Evolutionary conservation across 2,329 filamentous ascomycete species (phyloP).

Genomic region (Fusarium devonianum): DNA sequence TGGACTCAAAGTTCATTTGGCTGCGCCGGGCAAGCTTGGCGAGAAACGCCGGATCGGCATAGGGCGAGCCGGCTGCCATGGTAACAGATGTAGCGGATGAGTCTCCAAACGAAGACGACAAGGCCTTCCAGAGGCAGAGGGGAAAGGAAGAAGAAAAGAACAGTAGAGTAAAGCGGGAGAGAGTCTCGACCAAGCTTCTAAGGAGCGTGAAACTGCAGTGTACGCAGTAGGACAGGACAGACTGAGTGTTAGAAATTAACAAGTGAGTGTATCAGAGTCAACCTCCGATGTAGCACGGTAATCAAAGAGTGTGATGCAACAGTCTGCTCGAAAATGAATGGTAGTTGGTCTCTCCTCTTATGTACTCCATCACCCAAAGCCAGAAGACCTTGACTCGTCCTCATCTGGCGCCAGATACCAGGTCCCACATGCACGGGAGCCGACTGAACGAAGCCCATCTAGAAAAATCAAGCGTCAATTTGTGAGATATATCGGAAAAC

Average conservation of each 20-base stretch:
- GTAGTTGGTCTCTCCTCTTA: conserved; percentile 2
- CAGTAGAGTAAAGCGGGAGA: background rate
- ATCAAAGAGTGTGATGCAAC: conserved; percentile 13
- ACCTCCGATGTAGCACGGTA: conserved; percentile 24
- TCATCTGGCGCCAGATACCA: background rate
- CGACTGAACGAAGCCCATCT: background rate
- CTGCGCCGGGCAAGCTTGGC: conserved; percentile 35
- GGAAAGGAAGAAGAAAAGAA: background rate
- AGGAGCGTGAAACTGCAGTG: conserved; percentile 16
- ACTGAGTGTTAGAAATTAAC: conserved; percentile 23
- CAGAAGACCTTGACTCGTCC: background rate
- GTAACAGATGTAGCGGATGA: background rate
- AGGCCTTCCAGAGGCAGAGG: background rate
- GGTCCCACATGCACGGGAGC: background rate
- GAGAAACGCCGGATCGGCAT: conserved; percentile 28
- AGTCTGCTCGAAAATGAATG: conserved; percentile 1
- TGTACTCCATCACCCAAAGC: conserved; percentile 1
- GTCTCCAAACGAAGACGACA: background rate
- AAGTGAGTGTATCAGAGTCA: conserved; percentile 21
- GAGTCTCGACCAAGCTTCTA: conserved; percentile 10
- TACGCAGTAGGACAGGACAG: conserved; percentile 28
- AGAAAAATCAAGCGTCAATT: background rate
- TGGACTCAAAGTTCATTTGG: conserved; percentile 39
- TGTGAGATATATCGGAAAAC: conserved; percentile 7
- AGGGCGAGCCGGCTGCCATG: conserved; percentile 26